A percentile compares a stretch with the other conserved stretches of the same genome.
phyloP scores from a whole-genome alignment of 305 asterid genomes.

The Fraxinus ornus region DNA sequence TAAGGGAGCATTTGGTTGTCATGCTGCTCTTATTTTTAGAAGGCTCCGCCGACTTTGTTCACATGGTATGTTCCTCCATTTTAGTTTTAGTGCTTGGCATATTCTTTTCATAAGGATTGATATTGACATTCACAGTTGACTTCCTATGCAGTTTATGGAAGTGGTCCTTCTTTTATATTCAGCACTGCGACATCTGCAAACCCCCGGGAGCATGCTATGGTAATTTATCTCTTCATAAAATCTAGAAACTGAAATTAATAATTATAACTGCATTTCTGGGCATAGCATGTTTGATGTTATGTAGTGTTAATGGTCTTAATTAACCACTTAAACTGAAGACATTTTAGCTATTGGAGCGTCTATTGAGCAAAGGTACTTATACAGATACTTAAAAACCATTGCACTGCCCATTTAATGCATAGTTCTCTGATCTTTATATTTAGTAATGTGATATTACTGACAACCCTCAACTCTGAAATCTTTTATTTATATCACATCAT shows the following conservation, averaged over 20 bases:
- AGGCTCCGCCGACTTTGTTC: slow-evolving; percentile 91
- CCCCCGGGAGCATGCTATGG: slow-evolving; percentile 92
- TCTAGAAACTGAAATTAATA: slow-evolving; percentile 3
- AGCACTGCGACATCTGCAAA: slow-evolving; percentile 95
- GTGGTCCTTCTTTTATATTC: slow-evolving; percentile 87
- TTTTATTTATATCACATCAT: slow-evolving; percentile 3
- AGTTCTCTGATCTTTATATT: not conserved
- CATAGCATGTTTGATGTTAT: slow-evolving; percentile 7
- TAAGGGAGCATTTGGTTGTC: slow-evolving; percentile 94
- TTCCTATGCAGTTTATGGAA: slow-evolving; percentile 76
- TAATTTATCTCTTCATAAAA: slow-evolving; percentile 32
- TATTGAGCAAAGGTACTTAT: slow-evolving; percentile 12
- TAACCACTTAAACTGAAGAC: slow-evolving; percentile 2
- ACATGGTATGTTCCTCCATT: slow-evolving; percentile 53
- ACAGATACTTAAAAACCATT: not conserved
- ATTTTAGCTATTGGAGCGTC: not conserved
- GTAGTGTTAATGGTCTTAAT: not conserved
- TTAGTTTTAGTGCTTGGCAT: slow-evolving; percentile 13
- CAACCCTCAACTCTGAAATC: not conserved
- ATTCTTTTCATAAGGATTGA: slow-evolving; percentile 22
- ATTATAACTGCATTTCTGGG: slow-evolving; percentile 12
- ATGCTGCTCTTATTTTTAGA: slow-evolving; percentile 84
- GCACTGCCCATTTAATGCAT: not conserved
- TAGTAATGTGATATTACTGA: slow-evolving; percentile 6
- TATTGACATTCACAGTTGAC: slow-evolving; percentile 30